A percentile compares a stretch with the other conserved stretches of the same genome.
Evolutionary conservation across 2,329 filamentous ascomycete species (phyloP).

Genomic region (Corniculantispora saksenae): DNA sequence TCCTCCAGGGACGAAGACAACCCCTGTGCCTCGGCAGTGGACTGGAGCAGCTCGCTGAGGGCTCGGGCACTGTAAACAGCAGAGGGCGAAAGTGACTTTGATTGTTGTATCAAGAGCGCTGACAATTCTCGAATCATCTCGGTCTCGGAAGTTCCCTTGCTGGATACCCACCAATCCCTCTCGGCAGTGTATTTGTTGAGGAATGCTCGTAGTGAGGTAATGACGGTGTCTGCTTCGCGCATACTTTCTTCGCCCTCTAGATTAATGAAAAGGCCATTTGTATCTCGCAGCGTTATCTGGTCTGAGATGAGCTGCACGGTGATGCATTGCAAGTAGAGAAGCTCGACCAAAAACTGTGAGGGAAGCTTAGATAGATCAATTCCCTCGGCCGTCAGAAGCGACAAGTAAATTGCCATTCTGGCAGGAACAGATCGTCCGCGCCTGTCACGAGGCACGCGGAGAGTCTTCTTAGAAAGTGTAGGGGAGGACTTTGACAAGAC

Average conservation of each 20-base stretch:
- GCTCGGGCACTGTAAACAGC: constrained; percentile 56
- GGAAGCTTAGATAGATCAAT: constrained; percentile 43
- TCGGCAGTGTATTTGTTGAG: constrained; percentile 37
- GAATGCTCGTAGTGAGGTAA: constrained; percentile 41
- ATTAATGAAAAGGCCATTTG: constrained; percentile 49
- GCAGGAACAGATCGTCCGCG: constrained; percentile 72
- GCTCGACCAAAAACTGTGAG: constrained; percentile 45
- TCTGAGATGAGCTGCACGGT: constrained; percentile 55
- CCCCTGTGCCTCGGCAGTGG: constrained; percentile 49
- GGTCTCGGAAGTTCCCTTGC: constrained; percentile 34
- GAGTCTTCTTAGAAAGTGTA: constrained; percentile 23
- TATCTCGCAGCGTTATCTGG: constrained; percentile 49
- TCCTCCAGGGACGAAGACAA: constrained; percentile 47
- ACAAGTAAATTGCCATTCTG: constrained; percentile 72
- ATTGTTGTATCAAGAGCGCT: constrained; percentile 45
- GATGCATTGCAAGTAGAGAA: constrained; percentile 53
- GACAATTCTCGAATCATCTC: constrained; percentile 44
- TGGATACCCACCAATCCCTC: constrained; percentile 41
- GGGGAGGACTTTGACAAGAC: constrained; percentile 54
- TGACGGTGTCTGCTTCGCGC: constrained; percentile 44
- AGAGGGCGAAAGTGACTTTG: constrained; percentile 42
- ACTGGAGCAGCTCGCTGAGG: constrained; percentile 51
- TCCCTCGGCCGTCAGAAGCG: constrained; percentile 53
- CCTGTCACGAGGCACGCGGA: constrained; percentile 57
- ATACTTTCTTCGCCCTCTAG: constrained; percentile 38